These are phyloP conservation scores for Colletotrichum tanaceti DNA, from an alignment of 2,329 filamentous ascomycete species.

Conservation along the genomic window DNA sequence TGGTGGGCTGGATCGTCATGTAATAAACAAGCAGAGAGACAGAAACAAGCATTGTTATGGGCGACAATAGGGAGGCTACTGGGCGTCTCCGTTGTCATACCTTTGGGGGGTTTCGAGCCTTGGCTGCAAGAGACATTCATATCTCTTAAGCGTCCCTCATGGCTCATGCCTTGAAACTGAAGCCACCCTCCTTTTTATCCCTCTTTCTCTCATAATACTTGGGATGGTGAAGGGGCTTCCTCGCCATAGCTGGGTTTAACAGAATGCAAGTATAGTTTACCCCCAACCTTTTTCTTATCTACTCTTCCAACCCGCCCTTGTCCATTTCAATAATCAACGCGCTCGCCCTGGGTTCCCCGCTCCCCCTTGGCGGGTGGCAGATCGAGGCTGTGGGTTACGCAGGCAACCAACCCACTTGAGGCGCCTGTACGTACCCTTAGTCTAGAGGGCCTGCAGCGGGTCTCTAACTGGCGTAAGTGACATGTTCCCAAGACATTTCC, in stretches of 20 bases:
- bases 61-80: neutral
- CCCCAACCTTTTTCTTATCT: neutral
- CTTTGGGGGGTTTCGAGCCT: neutral
- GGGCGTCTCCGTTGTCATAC: neutral
- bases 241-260: too few species aligned
- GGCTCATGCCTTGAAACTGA: conserved; percentile 2
- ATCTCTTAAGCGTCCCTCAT: neutral
- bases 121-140: neutral
- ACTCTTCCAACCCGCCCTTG: neutral
- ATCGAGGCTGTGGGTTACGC: neutral
- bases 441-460: neutral
- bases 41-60: neutral
- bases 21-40: conserved; percentile 2
- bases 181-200: neutral
- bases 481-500: neutral
- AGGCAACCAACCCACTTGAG: neutral
- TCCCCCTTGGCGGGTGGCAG: neutral
- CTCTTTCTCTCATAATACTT: neutral
- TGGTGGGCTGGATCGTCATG: conserved; percentile 1
- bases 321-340: neutral
- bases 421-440: neutral
- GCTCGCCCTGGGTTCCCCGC: neutral
- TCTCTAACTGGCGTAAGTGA: neutral
- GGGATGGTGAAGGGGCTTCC: neutral
- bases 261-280: neutral